Conservation (phyloP, 2,329 filamentous ascomycete species). For the Stagonosporopsis chrysanthemi region DNA sequence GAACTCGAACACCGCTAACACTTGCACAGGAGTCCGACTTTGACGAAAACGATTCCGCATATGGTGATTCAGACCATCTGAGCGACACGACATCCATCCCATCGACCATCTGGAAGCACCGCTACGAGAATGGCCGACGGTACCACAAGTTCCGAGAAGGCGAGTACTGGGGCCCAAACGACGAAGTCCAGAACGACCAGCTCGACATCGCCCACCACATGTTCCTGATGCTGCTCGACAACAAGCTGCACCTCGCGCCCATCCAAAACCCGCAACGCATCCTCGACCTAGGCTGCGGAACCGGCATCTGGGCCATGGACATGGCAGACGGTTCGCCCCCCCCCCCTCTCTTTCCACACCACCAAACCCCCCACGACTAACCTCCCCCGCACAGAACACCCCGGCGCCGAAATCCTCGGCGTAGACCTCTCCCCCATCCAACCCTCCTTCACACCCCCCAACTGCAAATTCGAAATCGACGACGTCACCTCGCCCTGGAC, state of each 20-base stretch:
- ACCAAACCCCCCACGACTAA: neutral
- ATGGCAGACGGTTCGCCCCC: constrained; percentile 29
- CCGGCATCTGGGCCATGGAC: constrained; percentile 42
- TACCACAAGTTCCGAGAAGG: constrained; percentile 44
- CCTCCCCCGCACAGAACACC: constrained; percentile 25
- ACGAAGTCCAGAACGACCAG: constrained; percentile 39
- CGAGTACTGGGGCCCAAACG: constrained; percentile 44
- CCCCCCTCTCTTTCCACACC: neutral
- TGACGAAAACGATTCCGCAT: constrained; percentile 35
- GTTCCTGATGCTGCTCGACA: constrained; percentile 32
- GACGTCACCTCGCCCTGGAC: constrained; percentile 53
- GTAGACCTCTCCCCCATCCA: constrained; percentile 59
- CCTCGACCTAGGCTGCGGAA: constrained; percentile 38
- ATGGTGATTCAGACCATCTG: constrained; percentile 31
- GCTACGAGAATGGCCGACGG: constrained; percentile 43
- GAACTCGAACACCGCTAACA: neutral
- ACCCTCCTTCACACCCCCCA: constrained; percentile 54
- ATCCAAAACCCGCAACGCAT: constrained; percentile 28
- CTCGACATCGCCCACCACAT: constrained; percentile 41
- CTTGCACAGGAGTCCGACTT: constrained; percentile 13
- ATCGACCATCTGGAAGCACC: constrained; percentile 40
- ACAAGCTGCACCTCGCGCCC: constrained; percentile 36
- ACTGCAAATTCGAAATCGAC: constrained; percentile 56
- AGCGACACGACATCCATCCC: constrained; percentile 44
- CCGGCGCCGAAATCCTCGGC: constrained; percentile 52